phyloP scores from a whole-genome alignment of 495 filamentous ascomycete genomes.

The Penicillium paxilli region DNA sequence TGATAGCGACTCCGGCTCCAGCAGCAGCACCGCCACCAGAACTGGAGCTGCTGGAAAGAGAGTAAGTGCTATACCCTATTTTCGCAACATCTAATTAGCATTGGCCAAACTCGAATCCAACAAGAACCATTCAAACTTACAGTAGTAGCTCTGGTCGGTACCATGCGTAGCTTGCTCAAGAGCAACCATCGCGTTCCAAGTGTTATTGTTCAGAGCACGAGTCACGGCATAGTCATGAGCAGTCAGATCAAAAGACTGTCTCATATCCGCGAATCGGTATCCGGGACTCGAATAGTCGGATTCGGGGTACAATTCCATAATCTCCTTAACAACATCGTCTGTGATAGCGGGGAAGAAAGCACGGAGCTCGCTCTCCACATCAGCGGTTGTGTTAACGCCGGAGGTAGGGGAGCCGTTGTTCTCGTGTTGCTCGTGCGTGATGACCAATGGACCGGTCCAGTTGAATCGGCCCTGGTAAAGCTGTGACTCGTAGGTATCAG shows the following conservation, averaged over 20 bases:
- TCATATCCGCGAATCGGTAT: slow-evolving; percentile 33
- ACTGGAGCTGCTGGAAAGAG: slow-evolving; percentile 6
- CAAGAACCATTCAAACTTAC: neutral
- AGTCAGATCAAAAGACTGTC: slow-evolving; percentile 35
- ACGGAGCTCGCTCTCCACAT: slow-evolving; percentile 26
- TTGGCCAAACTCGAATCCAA: neutral
- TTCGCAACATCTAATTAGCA: neutral
- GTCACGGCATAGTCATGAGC: slow-evolving; percentile 32
- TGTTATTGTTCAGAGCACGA: slow-evolving; percentile 30
- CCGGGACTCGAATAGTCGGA: slow-evolving; percentile 32
- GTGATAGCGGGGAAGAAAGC: slow-evolving; percentile 36
- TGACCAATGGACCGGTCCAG: slow-evolving; percentile 32
- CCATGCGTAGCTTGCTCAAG: slow-evolving; percentile 31
- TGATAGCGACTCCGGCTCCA: slow-evolving; percentile 9
- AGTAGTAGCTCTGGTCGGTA: slow-evolving; percentile 37
- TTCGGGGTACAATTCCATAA: slow-evolving; percentile 28
- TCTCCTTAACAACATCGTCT: slow-evolving; percentile 25
- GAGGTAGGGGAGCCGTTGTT: slow-evolving; percentile 25
- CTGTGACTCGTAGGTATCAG: slow-evolving; percentile 37
- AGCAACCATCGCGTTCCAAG: slow-evolving; percentile 32
- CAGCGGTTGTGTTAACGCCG: slow-evolving; percentile 31
- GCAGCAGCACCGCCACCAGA: slow-evolving; percentile 4
- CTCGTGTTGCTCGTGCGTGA: slow-evolving; percentile 34
- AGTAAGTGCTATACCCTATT: slow-evolving; percentile 30
- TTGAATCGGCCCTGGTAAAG: slow-evolving; percentile 40